Base-by-base conservation (phyloP, 192 early-diverging fungal species). In the Coemansia reversa region DNA sequence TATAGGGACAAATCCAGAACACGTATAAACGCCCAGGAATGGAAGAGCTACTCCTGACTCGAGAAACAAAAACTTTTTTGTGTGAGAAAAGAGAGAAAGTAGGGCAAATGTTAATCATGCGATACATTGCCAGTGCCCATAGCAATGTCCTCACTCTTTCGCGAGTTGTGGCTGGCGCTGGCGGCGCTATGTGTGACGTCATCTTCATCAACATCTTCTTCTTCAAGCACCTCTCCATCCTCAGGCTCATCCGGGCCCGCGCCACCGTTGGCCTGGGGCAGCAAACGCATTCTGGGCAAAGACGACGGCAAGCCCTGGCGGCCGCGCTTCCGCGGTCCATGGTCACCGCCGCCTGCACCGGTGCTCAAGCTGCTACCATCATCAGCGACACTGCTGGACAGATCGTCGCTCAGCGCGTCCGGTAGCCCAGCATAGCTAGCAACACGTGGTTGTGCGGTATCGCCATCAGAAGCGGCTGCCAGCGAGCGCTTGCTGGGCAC, bases 401-500 rank as follows among this genome's bases (percentile, higher is more conserved):
- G 42, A 32, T 28, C 22, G 51, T 28, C 22, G 51, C 51, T 23
- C 50, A 25, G 51, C 24, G 51, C 51, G 20, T 23, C 35, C 0
- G 35, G 47, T 24, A 39, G 49, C 7, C 11, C 50, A 12, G 55
- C 23, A 28, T 52, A 24, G 20, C 18, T 9, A 3, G n/a, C n/a
- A n/a, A n/a, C n/a, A n/a, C n/a, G 25, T 48, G 54, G 45, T 28
- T 28, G 29, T 24, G n/a, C n/a, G 22, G 33, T 28, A 23, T 54
- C 64, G 45, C 55, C 66, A 7, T 67, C 70, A 4, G 20, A 42
- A 32, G 66, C 42, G 30, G 47, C 28, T 0, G 64, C n/a, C 53
- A 81, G 59, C 28, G 78, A 32, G 51, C 78, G 72, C 59, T 81
- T 81, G 69, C 69, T 75, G 24, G 78, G 78, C 49, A 81, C 78